Evolutionary conservation across 2,329 filamentous ascomycete genomes (phyloP), one percentile per base, ranked within the genome.

Genomic region (Neurospora sp.): DNA sequence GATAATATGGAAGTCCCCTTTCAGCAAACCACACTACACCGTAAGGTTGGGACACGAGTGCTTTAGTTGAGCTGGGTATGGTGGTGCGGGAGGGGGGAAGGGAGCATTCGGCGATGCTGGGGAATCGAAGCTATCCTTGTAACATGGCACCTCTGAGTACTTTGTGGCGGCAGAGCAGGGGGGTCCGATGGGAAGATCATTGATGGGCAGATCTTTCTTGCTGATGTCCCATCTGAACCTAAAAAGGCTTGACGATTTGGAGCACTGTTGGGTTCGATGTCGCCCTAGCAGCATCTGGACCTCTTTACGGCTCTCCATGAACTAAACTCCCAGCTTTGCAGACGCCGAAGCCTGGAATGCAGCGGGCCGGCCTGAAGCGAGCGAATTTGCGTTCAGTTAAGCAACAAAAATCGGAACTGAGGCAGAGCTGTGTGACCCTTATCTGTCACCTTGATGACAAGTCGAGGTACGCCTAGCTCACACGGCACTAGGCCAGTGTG

Each of bases 141-240:
- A 71, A 69, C 73, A 72, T 73, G 66, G 71, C 70, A 69, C 41
- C 68, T 67, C 39, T 69, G 68, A 67, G 40, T 43, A 41, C 62
- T 68, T 69, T 69, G 52, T 72, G 70, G 69, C 69, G 69, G 71
- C 70, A 62, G 8, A 62, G 52, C 28, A 74, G 72, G 70, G 71
- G 46, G 46, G 66, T 66, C 69, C 62, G 70, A 66, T 74, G 73
- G 72, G 72, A 70, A 74, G 75, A 75, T 76, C 75, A 71, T 66
- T 71, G 72, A 72, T 69, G 72, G 71, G 74, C 69, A 76, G 75
- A 76, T 77, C 74, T 75, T 69, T 70, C 69, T 72, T 72, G 72
- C 71, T 73, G 72, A 72, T 62, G 52, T 36, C 23, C 52, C 71
- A 74, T 74, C 72, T 74, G 62, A 71, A 71, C 15, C 69, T 71